phyloP scores from a whole-genome alignment of 805 yeast species.

The Hanseniaspora thailandica region DNA sequence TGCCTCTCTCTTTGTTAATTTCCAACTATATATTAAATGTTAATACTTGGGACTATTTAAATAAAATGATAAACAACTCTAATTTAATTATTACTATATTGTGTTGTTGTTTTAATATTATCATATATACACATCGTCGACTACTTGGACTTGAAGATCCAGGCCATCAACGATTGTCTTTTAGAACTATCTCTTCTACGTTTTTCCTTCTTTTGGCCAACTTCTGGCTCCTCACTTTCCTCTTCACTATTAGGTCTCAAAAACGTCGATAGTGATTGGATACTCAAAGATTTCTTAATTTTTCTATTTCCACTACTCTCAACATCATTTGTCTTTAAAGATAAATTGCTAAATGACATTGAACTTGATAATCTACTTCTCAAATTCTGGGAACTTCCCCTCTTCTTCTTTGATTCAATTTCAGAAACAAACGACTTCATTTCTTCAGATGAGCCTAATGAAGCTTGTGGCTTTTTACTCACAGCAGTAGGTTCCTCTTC shows the following conservation, averaged over 20 bases:
- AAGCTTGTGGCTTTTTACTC: background rate
- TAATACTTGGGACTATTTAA: too few relatives aligned
- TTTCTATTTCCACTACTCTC: background rate
- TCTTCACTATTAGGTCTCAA: background rate
- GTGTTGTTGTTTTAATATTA: background rate
- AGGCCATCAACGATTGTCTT: conserved; percentile 1
- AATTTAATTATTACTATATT: too few relatives aligned
- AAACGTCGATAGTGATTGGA: conserved; percentile 4
- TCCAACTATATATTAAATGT: too few relatives aligned
- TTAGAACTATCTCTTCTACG: background rate
- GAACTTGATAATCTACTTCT: background rate
- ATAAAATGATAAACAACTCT: too few relatives aligned
- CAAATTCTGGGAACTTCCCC: background rate
- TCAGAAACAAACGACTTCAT: background rate
- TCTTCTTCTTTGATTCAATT: background rate
- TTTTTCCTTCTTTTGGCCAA: background rate
- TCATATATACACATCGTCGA: background rate
- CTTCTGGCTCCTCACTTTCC: background rate
- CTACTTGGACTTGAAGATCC: conserved; percentile 2
- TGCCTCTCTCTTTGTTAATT: too few relatives aligned
- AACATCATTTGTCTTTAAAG: background rate
- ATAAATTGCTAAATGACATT: background rate
- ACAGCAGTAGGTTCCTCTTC: background rate
- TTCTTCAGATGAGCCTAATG: background rate
- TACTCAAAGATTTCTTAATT: conserved; percentile 9